Evolutionary conservation across 495 filamentous ascomycete species (phyloP).

Genomic region (Letharia columbiana): DNA sequence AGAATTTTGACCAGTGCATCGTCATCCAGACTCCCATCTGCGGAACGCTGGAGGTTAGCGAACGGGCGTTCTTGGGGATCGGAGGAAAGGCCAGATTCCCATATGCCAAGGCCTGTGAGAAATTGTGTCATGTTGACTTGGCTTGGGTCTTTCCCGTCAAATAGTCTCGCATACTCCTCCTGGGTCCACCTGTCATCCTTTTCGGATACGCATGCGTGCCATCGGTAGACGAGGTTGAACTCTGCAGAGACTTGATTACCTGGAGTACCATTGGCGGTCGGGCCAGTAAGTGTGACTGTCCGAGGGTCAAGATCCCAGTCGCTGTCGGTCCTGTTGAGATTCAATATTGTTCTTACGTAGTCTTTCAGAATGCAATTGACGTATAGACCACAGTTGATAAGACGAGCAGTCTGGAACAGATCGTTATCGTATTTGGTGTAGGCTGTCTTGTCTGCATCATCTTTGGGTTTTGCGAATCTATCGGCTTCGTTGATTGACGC

Average conservation of each 20-base stretch:
- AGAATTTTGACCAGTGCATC: constrained; percentile 63
- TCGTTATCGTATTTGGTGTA: constrained; percentile 64
- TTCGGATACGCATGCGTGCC: constrained; percentile 69
- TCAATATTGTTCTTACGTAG: constrained; percentile 74
- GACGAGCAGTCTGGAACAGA: constrained; percentile 65
- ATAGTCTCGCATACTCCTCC: constrained; percentile 53
- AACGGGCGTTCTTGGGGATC: constrained; percentile 61
- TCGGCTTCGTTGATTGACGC: constrained; percentile 52
- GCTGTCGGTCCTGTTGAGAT: constrained; percentile 61
- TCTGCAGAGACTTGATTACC: constrained; percentile 74
- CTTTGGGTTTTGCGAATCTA: constrained; percentile 41
- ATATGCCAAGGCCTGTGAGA: constrained; percentile 48
- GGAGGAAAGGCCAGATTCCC: constrained; percentile 46
- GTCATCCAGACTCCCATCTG: constrained; percentile 55
- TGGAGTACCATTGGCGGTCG: constrained; percentile 34
- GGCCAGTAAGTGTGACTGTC: constrained; percentile 31
- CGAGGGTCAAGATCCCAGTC: constrained; percentile 72
- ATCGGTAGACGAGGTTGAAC: constrained; percentile 69
- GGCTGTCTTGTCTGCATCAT: constrained; percentile 39
- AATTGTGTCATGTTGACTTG: constrained; percentile 50
- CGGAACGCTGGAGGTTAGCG: constrained; percentile 46
- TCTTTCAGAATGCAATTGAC: constrained; percentile 71
- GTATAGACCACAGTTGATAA: constrained; percentile 69
- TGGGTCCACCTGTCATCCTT: constrained; percentile 70
- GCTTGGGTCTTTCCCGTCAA: constrained; percentile 42